A percentile compares a stretch with the other conserved stretches of the same genome.
These are phyloP conservation scores for Cladosporium sp. DNA, from an alignment of 2,329 filamentous ascomycete species.

Conservation along the genomic window DNA sequence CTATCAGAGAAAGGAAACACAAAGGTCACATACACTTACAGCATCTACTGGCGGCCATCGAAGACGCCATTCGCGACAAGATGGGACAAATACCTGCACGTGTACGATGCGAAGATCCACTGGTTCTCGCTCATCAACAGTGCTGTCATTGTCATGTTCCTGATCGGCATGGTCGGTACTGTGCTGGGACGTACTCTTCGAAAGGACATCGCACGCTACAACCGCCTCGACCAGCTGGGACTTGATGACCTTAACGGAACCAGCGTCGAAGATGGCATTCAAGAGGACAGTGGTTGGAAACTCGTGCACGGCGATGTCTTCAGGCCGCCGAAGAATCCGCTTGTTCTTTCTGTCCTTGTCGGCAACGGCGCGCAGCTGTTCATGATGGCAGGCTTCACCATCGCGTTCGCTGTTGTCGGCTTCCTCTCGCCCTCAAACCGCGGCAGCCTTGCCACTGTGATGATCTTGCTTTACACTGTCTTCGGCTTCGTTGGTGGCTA, in stretches of 20 bases:
- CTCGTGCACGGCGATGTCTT: constrained; percentile 97
- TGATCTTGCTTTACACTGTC: constrained; percentile 88
- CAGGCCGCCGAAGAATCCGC: constrained; percentile 76
- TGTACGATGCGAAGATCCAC: constrained; percentile 96
- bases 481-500: constrained; percentile 94
- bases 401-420: constrained; percentile 87
- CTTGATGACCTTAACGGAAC: constrained; percentile 84
- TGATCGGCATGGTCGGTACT: constrained; percentile 89
- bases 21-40: constrained; percentile 83
- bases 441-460: constrained; percentile 88
- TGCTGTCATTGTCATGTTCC: constrained; percentile 88
- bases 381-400: constrained; percentile 94
- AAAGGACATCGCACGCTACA: constrained; percentile 96
- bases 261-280: constrained; percentile 81
- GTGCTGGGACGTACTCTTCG: constrained; percentile 83
- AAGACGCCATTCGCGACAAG: constrained; percentile 89
- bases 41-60: constrained; percentile 83
- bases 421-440: constrained; percentile 96
- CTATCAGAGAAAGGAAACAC: constrained; percentile 64
- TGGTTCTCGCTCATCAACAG: constrained; percentile 99
- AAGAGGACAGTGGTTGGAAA: constrained; percentile 99
- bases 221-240: constrained; percentile 86
- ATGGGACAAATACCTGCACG: constrained; percentile 98
- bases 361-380: constrained; percentile 96
- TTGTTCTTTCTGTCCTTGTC: constrained; percentile 82